Evolutionary conservation across 352 stramenopile species (phyloP), one percentile per base, ranked within the genome.

Genomic region (Phytophthora macrochlamydospora): DNA sequence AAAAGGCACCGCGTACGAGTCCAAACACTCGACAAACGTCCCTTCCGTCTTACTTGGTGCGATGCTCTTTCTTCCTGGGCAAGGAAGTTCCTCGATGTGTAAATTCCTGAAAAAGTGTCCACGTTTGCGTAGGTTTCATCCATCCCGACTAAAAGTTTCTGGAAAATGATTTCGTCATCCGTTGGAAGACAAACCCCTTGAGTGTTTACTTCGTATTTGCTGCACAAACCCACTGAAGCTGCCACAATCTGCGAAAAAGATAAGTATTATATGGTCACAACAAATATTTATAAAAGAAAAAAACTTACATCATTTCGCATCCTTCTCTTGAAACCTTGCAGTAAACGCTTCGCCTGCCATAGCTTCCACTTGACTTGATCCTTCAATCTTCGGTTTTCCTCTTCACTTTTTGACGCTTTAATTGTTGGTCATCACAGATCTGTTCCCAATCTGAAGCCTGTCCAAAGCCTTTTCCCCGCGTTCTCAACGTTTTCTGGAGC

Each of bases 11-110:
- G 58, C 51, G 40, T 71, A 60, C 7, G 56, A 67, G n/a, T 71
- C 58, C 52, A 67, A 44, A 14, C 67, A 30, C 12, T 71, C 64
- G 5, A 71, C 64, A 28, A 71, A 71, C 6, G 67, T 71, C 32
- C 64, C 64, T 32, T 71, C 51, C 7, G 64, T 51, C 43, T 35
- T 55, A 9, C 51, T 62, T 1, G 57, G 32, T 3, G 64, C 62
- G 12, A 42, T 58, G 56, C 57, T 71, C 48, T 32, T 71, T 29
- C 64, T 58, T 18, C 64, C 64, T 13, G 64, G 64, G 52, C 64
- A 71, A 32, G 58, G 40, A 13, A 71, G 28, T 11, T 71, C 64
- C 30, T 63, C 12, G 24, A 63, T 63, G 5, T 65, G 59, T 13
- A 63, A 18, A 38, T 59, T 62, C 7, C 62, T 28, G 31, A 67